phyloP scores from a whole-genome alignment of 805 yeast species.

The Starmerella roubikii region DNA sequence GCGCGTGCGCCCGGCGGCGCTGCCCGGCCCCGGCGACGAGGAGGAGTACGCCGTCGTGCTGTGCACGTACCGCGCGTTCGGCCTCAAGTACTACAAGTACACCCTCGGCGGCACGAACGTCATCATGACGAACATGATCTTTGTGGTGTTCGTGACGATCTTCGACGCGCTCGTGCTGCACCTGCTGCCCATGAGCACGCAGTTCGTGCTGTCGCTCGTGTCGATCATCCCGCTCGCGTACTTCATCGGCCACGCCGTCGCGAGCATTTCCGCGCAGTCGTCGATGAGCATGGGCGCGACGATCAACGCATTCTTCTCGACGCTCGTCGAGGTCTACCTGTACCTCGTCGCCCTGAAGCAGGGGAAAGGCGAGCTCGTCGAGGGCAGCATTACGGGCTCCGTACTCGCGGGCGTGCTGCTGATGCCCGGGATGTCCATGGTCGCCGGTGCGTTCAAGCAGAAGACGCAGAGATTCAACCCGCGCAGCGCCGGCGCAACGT shows the following conservation, averaged over 20 bases:
- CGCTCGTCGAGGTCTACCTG: slow-evolving; percentile 82
- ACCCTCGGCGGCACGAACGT: slow-evolving; percentile 95
- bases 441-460: slow-evolving; percentile 86
- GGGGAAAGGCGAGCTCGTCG: slow-evolving; percentile 77
- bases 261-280: slow-evolving; percentile 94
- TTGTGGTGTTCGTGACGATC: slow-evolving; percentile 69
- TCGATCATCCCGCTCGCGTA: slow-evolving; percentile 90
- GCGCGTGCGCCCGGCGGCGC: slow-evolving; percentile 43
- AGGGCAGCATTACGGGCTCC: slow-evolving; percentile 91
- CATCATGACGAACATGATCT: slow-evolving; percentile 71
- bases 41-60: slow-evolving; percentile 37
- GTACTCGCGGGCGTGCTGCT: slow-evolving; percentile 82
- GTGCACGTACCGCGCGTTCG: slow-evolving; percentile 86
- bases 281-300: slow-evolving; percentile 99
- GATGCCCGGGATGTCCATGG: slow-evolving; percentile 91
- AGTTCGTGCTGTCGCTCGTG: slow-evolving; percentile 62
- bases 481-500: slow-evolving; percentile 89
- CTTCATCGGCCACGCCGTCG: slow-evolving; percentile 98
- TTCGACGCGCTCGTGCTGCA: slow-evolving; percentile 57
- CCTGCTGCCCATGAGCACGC: slow-evolving; percentile 36
- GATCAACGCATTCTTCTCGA: slow-evolving; percentile 92
- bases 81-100: slow-evolving; percentile 85
- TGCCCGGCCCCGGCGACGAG: slow-evolving; percentile 22
- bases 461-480: slow-evolving; percentile 95
- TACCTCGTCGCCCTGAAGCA: slow-evolving; percentile 85